Evolutionary conservation across 202 grass and related monocot species (phyloP), one percentile per base, ranked within the genome.

Genomic region (Setaria viridis): DNA sequence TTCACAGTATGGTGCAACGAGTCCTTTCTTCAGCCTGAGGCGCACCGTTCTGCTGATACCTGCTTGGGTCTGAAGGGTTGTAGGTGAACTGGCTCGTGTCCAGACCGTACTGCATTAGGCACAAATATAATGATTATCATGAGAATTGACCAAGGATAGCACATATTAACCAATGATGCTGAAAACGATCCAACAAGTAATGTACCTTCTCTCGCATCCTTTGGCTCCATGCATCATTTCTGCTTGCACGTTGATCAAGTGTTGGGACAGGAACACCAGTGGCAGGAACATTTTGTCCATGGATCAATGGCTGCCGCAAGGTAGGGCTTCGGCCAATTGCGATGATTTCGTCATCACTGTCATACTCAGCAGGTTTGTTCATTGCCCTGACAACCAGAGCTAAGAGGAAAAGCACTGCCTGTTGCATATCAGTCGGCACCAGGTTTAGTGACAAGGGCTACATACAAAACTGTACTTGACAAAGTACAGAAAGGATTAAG

Each of bases 161-260:
- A 33, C 46, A 54, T 14, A 55, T 20, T 84, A 30, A 88, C 56
- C 8, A 76, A 62, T 25, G 67, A 33, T 70, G 16, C 67, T 66
- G 55, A 74, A 82, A 80, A 67, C 8, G 4, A 53, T 82, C 63
- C 41, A 47, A 53, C 32, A 59, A 79, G 67, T 43, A 68, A 47
- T 29, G 29, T 94, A 98, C 95, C 91, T 95, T 98, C 81, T 98
- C 95, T 62, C 95, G 91, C 89, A 98, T 98, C 82, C 93, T 89
- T 83, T 98, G 95, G 84, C 95, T 98, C 95, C 95, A 98, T 1
- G 91, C 93, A 88, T 94, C 95, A 10, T 85, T 87, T 71, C 91
- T 87, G 84, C 81, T 91, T 32, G 93, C 78, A 32, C 91, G 93
- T 70, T 93, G 91, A 67, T 98, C 95, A 73, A 98, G 89, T 75